Conservation (phyloP, 805 yeast species). For the Kurtzmaniella cleridarum region DNA sequence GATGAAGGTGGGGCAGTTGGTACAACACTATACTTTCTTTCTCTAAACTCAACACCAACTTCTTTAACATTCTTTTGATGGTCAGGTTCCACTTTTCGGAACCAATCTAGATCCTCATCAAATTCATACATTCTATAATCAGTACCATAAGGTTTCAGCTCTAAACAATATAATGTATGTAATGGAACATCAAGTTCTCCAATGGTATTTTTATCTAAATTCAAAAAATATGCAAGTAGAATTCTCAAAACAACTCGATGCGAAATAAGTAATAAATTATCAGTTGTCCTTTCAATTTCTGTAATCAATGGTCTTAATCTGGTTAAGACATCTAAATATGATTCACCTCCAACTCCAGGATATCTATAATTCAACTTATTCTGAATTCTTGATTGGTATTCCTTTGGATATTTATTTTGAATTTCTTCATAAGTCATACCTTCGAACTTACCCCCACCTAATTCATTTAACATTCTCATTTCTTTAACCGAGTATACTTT, state of each 20-base stretch:
- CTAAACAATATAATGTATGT: conserved; percentile 84
- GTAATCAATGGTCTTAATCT: conserved; percentile 85
- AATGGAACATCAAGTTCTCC: conserved; percentile 91
- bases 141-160: conserved; percentile 93
- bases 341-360: conserved; percentile 97
- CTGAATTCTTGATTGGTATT: conserved; percentile 66
- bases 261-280: conserved; percentile 75
- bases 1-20: conserved; percentile 64
- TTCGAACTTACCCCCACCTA: conserved; percentile 89
- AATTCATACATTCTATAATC: conserved; percentile 89
- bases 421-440: conserved; percentile 95
- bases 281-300: conserved; percentile 87
- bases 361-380: conserved; percentile 84
- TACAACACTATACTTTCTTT: conserved; percentile 65
- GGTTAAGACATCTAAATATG: conserved; percentile 88
- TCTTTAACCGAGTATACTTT: conserved; percentile 72
- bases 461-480: conserved; percentile 88
- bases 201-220: conserved; percentile 70
- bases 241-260: conserved; percentile 91
- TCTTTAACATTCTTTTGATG: conserved; percentile 59
- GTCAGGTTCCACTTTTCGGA: conserved; percentile 57
- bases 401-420: conserved; percentile 72
- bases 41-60: conserved; percentile 64
- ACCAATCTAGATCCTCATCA: conserved; percentile 74
- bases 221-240: conserved; percentile 81